Evolutionary conservation across 2,329 filamentous ascomycete species (phyloP).

Genomic region (Corniculantispora saksenae): DNA sequence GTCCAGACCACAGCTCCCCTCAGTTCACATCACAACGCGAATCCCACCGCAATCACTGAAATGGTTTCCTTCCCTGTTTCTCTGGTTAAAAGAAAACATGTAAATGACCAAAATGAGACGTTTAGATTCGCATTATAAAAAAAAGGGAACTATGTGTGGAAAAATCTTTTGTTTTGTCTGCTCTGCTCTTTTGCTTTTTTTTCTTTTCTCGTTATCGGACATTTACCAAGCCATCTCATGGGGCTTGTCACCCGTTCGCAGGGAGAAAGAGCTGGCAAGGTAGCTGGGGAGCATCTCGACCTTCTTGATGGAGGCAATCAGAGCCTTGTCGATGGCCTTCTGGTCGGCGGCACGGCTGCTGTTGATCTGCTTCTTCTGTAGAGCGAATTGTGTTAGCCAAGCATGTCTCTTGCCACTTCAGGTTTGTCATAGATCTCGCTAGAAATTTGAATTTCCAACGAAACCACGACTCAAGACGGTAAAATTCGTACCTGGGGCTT

Average conservation of each 20-base stretch:
- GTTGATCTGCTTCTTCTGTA: slow-evolving; percentile 94
- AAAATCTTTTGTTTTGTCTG: slow-evolving; percentile 18
- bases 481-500: slow-evolving; percentile 81
- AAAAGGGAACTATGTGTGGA: slow-evolving; percentile 16
- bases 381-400: slow-evolving; percentile 37
- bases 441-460: not conserved
- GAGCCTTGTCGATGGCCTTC: slow-evolving; percentile 96
- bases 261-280: slow-evolving; percentile 93
- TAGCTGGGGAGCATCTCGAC: slow-evolving; percentile 91
- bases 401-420: not conserved
- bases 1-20: not conserved
- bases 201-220: slow-evolving; percentile 30
- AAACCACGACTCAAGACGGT: not conserved
- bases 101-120: slow-evolving; percentile 16
- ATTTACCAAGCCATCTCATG: slow-evolving; percentile 99
- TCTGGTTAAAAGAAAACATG: slow-evolving; percentile 6
- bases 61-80: slow-evolving; percentile 6
- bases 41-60: slow-evolving; percentile 9
- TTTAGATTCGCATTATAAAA: slow-evolving; percentile 20
- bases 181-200: slow-evolving; percentile 28
- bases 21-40: slow-evolving; percentile 14
- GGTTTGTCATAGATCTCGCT: not conserved
- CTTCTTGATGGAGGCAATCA: slow-evolving; percentile 97
- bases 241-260: slow-evolving; percentile 98
- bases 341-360: slow-evolving; percentile 94